Evolutionary conservation across 2,329 filamentous ascomycete species (phyloP), one percentile per base, ranked within the genome.

Genomic region (Penicillium rolfsii): DNA sequence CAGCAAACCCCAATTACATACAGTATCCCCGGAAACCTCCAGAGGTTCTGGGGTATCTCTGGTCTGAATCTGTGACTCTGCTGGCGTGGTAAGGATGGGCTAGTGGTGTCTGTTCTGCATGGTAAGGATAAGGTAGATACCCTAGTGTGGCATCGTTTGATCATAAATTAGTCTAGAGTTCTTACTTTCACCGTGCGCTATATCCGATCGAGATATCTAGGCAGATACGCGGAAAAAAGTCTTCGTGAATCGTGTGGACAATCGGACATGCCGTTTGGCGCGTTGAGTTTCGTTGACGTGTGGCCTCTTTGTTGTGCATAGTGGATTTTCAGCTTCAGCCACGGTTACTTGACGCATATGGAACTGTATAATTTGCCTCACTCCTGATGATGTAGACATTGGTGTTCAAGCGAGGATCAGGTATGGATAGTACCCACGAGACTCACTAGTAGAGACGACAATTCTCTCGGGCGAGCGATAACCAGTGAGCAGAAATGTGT

Each of bases 361-460:
- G 14, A 14, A 22, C 1, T 26, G 22, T 11, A 9, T 22, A 30
- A 30, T 19, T 12, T 26, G 45, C 35, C 35, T 36, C 35, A 36
- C 35, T 5, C 35, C 12, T 36, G 2, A 12, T 12, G 35, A 36
- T 36, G 12, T 14, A 12, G 35, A 6, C 12, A 9, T n/a, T 22
- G 49, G 41, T 52, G 30, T 54, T 59, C 58, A 66, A 68, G 60
- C 38, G 58, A 57, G 5, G 6, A 8, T 7, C n/a, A 38, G 50
- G 26, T 6, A 46, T 16, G 24, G 4, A 53, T 55, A 41, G 53
- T 40, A 49, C 56, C 68, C 61, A 64, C 66, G 52, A 59, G 60
- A 64, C 49, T 52, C 28, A 16, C 60, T 58, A 41, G 52, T 62
- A 61, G 62, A 16, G 43, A 50, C 62, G 49, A 43, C 24, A 24